Evolutionary conservation across 805 yeast species (phyloP).

Genomic region (Candida awuae): DNA sequence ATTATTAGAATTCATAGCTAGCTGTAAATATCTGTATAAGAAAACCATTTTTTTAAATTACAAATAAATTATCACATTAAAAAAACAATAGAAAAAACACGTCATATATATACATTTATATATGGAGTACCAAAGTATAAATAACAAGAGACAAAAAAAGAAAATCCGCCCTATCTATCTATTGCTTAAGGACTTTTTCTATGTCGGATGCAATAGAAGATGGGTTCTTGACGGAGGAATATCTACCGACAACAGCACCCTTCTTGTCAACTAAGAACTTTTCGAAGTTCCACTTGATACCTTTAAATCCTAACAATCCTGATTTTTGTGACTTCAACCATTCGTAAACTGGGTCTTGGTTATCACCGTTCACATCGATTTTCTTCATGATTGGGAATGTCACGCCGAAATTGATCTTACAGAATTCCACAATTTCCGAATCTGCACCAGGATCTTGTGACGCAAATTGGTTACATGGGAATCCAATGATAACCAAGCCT

Average conservation of each 20-base stretch:
- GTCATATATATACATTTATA: too few species aligned
- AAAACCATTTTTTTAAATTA: not conserved
- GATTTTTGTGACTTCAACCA: constrained; percentile 58
- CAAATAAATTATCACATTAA: not conserved
- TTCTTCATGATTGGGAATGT: constrained; percentile 83
- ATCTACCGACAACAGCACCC: constrained; percentile 48
- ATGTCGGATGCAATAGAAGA: constrained; percentile 47
- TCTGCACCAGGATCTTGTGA: constrained; percentile 67
- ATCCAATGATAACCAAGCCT: constrained; percentile 66
- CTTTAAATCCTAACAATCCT: constrained; percentile 61
- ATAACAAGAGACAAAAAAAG: not conserved
- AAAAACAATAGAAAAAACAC: not conserved
- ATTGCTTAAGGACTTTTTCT: constrained; percentile 42
- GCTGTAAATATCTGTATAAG: too few species aligned
- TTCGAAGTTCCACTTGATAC: constrained; percentile 56
- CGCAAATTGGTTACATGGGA: constrained; percentile 90
- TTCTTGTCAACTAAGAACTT: constrained; percentile 47
- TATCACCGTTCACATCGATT: constrained; percentile 80
- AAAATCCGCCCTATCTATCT: not conserved
- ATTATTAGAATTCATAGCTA: not conserved
- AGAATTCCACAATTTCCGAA: constrained; percentile 64
- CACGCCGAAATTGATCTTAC: constrained; percentile 80
- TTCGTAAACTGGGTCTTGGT: constrained; percentile 72
- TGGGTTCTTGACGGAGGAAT: constrained; percentile 64
- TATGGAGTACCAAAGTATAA: not conserved